Evolutionary conservation across 768 basidiomycete genomes (phyloP).

Genomic region (Sistotremastrum suecicum): DNA sequence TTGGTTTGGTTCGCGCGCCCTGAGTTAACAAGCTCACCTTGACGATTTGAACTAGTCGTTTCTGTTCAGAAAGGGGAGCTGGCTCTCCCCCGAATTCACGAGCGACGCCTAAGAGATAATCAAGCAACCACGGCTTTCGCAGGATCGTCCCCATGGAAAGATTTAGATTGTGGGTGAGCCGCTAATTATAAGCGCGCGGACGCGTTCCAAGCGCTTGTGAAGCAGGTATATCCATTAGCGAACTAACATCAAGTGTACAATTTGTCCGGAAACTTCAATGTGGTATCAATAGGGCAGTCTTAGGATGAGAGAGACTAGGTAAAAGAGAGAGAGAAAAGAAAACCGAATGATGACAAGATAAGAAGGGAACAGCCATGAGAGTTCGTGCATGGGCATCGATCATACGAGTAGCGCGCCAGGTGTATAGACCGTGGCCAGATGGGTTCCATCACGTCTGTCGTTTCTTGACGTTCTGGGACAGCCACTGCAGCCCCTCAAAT

Average conservation of each 20-base stretch:
- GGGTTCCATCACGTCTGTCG: conserved; percentile 46
- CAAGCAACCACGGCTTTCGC: conserved; percentile 3
- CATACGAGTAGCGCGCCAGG: conserved; percentile 4
- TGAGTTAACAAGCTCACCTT: not conserved
- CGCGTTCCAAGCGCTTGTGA: not conserved
- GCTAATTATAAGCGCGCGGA: not conserved
- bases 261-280: not conserved
- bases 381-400: conserved; percentile 3
- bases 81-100: conserved; percentile 1
- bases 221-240: not conserved
- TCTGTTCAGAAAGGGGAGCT: not conserved
- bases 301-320: not conserved
- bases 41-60: conserved; percentile 4
- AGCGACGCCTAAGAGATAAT: conserved; percentile 1
- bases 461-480: conserved; percentile 95
- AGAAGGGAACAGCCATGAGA: not conserved
- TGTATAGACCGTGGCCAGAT: not conserved
- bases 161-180: too few relatives aligned
- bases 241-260: not conserved
- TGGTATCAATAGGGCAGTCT: not conserved
- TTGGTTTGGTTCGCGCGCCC: too few relatives aligned
- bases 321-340: not conserved
- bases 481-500: conserved; percentile 94
- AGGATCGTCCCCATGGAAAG: conserved; percentile 1
- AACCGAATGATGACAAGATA: not conserved